phyloP scores from a whole-genome alignment of 139 green algal species.

The Volvox reticuliferus region DNA sequence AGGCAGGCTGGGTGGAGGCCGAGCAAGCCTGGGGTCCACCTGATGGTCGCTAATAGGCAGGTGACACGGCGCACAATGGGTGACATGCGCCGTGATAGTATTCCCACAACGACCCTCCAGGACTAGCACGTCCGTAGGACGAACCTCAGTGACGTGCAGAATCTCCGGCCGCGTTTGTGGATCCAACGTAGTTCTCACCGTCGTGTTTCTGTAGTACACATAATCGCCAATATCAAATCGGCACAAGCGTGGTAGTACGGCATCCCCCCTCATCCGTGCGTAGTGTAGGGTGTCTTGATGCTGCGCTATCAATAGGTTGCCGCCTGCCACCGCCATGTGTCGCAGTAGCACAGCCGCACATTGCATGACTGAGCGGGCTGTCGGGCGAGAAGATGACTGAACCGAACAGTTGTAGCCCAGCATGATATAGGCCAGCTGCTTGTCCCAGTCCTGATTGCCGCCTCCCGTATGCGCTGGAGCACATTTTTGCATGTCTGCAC shows the following conservation, averaged over 20 bases:
- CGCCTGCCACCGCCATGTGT: not conserved
- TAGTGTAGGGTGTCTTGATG: conserved; percentile 48
- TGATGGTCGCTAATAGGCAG: not conserved
- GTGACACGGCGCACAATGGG: conserved; percentile 37
- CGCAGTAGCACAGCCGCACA: too few species aligned
- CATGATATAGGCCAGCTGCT: too few species aligned
- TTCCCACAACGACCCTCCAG: conserved; percentile 43
- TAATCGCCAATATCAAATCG: conserved; percentile 38
- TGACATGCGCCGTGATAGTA: conserved; percentile 1
- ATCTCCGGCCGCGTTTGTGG: not conserved
- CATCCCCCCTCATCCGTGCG: not conserved
- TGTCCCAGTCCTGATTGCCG: too few species aligned
- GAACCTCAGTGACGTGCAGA: not conserved
- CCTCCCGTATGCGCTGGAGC: too few species aligned
- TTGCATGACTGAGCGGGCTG: too few species aligned
- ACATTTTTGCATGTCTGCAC: too few species aligned
- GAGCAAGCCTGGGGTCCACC: too few species aligned
- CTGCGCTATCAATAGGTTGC: conserved; percentile 54
- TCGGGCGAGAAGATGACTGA: too few species aligned
- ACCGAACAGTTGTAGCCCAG: too few species aligned
- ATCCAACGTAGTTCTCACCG: not conserved
- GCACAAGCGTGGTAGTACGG: not conserved
- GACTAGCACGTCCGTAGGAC: not conserved
- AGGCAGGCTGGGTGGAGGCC: too few species aligned
- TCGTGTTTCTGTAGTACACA: conserved; percentile 41